Evolutionary conservation across 352 stramenopile species (phyloP), one percentile per base, ranked within the genome.

Genomic region (Globisporangium paroecandrum): DNA sequence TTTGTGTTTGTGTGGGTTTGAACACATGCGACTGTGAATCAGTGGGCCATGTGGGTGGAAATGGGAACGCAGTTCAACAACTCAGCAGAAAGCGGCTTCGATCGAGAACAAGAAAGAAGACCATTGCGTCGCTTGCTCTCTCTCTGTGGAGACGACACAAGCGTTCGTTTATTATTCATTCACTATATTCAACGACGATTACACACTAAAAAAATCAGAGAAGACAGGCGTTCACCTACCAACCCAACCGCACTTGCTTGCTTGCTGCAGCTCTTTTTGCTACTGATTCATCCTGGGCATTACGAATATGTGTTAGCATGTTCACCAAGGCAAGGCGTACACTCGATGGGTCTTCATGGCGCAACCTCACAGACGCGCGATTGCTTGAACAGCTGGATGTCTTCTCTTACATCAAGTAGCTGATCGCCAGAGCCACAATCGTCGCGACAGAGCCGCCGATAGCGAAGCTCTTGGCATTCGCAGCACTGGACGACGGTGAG

Each of bases 341-440:
- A n/a, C 6, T 47, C 13, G 15, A n/a, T 47, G 41, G 13, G 15
- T 46, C 41, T 47, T 47, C 41, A 47, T n/a, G 13, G 7, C 15
- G 2, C 13, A 47, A 20, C 4, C 15, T 20, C 41, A n/a, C 41
- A 47, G 4, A 47, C 20, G 13, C 15, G 41, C 4, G 15, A 8
- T n/a, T 8, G 13, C 15, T 47, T 8, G 41, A n/a, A 47, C 15
- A 47, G 41, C 41, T 47, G 41, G 41, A 47, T 4, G 13, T 47
- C 41, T n/a, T 47, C 15, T n/a, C 47, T 49, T 51, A 69, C 64
- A 64, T 2, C 64, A 69, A 58, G 29, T 64, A 69, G 27, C 27
- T 59, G 64, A 64, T 18, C 41, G 29, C 41, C 25, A 63, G 3
- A 38, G 51, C 56, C 10, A 22, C 38, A 15, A 62, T 57, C 4